Evolutionary conservation across 2,329 filamentous ascomycete genomes (phyloP).

Genomic region (Aspergillus viridinutans): DNA sequence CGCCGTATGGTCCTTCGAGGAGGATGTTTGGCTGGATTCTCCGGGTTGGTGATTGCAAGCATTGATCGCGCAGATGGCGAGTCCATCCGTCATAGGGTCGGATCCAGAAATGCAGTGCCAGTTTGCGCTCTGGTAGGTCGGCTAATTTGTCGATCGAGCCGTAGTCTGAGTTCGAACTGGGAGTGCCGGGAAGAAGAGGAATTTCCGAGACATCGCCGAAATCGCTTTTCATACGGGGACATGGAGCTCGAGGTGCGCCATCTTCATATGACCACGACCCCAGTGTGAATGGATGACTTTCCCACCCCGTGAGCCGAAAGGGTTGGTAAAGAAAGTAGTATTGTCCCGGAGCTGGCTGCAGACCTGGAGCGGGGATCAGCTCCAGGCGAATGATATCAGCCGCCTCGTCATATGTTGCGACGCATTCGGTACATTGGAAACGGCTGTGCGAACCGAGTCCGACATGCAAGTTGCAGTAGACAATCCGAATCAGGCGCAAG

Average conservation of each 20-base stretch:
- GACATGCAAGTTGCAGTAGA: conserved; percentile 44
- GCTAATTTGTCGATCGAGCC: neutral
- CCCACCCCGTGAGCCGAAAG: conserved; percentile 42
- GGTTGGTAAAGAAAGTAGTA: conserved; percentile 51
- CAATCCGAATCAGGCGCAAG: conserved; percentile 40
- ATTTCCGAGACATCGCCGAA: conserved; percentile 17
- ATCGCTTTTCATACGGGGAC: neutral
- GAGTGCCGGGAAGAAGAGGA: conserved; percentile 22
- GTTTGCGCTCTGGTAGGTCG: conserved; percentile 11
- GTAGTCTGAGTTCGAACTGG: neutral
- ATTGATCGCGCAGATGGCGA: conserved; percentile 40
- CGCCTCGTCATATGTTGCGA: conserved; percentile 40
- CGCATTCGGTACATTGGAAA: conserved; percentile 32
- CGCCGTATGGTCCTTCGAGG: conserved; percentile 50
- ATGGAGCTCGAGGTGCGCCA: neutral
- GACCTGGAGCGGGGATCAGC: conserved; percentile 33
- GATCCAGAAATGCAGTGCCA: conserved; percentile 46
- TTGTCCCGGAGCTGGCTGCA: conserved; percentile 41
- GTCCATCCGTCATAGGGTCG: conserved; percentile 52
- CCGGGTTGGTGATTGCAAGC: conserved; percentile 20
- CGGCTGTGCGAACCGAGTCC: conserved; percentile 12
- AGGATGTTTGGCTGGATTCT: conserved; percentile 36
- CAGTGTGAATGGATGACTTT: conserved; percentile 51
- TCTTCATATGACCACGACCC: conserved; percentile 27
- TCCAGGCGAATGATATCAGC: conserved; percentile 48